A percentile compares a stretch with the other conserved stretches of the same genome.
Conservation (phyloP, 2,329 filamentous ascomycete species). For the Daldinia sp. region DNA sequence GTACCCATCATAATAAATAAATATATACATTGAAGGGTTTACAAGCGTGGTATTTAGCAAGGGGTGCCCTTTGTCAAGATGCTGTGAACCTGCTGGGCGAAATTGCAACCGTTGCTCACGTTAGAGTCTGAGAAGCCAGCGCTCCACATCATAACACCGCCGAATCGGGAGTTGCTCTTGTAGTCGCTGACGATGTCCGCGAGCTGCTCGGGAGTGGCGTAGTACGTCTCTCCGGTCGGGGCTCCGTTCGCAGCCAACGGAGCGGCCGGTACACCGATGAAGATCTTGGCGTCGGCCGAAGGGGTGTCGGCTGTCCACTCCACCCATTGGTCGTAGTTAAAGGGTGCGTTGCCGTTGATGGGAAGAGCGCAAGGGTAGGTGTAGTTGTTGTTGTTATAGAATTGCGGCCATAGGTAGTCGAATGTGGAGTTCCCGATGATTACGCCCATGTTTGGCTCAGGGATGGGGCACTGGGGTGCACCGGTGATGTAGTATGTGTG, state of each 20-base stretch:
- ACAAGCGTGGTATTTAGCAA: conserved; percentile 29
- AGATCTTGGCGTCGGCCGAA: conserved; percentile 50
- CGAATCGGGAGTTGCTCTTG: conserved; percentile 45
- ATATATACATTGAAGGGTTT: background rate
- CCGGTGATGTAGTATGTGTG: conserved; percentile 57
- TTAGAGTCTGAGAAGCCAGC: conserved; percentile 52
- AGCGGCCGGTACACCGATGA: conserved; percentile 51
- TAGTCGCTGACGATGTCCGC: conserved; percentile 44
- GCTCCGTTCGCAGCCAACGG: conserved; percentile 49
- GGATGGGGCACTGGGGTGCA: conserved; percentile 56
- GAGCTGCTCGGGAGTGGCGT: conserved; percentile 46
- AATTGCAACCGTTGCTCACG: conserved; percentile 50
- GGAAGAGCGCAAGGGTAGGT: conserved; percentile 48
- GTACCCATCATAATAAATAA: background rate
- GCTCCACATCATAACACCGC: conserved; percentile 54
- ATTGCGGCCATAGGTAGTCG: conserved; percentile 56
- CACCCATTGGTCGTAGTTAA: conserved; percentile 52
- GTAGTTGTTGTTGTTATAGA: conserved; percentile 56
- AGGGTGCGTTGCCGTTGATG: conserved; percentile 42
- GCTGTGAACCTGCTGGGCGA: conserved; percentile 51
- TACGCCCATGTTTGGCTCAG: conserved; percentile 53
- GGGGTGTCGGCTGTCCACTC: conserved; percentile 43
- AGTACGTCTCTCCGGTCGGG: conserved; percentile 47
- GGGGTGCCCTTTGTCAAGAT: conserved; percentile 48
- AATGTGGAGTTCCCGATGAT: conserved; percentile 51